Conservation (phyloP, 2,329 filamentous ascomycete species). For the Monilinia aucupariae region DNA sequence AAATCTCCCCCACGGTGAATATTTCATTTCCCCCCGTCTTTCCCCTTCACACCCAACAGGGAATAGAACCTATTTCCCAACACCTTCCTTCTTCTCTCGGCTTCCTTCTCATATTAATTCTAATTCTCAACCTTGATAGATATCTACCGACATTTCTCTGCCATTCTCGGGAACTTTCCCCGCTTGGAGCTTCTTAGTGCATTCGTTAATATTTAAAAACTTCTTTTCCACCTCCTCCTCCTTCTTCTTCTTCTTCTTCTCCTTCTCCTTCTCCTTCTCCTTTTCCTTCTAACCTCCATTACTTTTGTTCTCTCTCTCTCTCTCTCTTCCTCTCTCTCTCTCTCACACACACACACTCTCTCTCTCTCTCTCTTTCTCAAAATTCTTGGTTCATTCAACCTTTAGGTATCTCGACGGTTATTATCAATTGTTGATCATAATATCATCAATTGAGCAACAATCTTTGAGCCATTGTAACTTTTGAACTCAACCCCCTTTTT, state of each 20-base stretch:
- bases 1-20: no score
- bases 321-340: neutral
- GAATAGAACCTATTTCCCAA: no score
- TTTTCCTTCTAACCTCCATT: neutral
- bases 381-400: neutral
- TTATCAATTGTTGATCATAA: neutral
- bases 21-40: no score
- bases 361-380: neutral
- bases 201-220: neutral
- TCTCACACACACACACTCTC: neutral
- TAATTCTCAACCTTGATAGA: neutral
- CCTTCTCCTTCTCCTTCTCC: no score
- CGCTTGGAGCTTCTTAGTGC: neutral
- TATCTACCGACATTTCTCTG: neutral
- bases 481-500: neutral
- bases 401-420: neutral
- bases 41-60: neutral
- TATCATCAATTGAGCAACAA: slow-evolving; percentile 3
- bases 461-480: neutral
- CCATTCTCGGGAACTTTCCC: neutral
- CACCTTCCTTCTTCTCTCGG: slow-evolving; percentile 3
- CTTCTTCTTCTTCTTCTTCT: neutral
- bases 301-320: neutral
- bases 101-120: neutral
- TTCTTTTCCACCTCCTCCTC: neutral